Base-by-base conservation (phyloP, 148 eudicot species). In the Nepenthes gracilis region DNA sequence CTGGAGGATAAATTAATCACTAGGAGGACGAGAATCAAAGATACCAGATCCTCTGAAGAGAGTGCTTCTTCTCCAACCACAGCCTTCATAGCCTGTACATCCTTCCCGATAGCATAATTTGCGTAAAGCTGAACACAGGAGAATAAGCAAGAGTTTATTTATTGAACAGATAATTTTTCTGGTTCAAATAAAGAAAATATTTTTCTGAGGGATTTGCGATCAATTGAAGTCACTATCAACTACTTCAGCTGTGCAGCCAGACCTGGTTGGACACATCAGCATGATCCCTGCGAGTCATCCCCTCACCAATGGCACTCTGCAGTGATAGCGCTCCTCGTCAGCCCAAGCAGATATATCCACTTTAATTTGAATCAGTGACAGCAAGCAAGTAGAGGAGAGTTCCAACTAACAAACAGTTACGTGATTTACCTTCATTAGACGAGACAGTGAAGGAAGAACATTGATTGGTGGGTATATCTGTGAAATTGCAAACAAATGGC, bases 11-110 rank as follows among this genome's bases (percentile, higher is more conserved):
- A 55, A 33, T 2, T 8, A 10, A 55, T 13, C 9, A 55, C 7
- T 0, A 23, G 1, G n/a, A 2, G 43, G 10, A 33, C 12, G 47
- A 47, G 13, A 1, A 43, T 47, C 63, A 12, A 47, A 62, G 43
- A 51, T 57, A 86, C 95, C 95, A 87, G 71, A 70, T 87, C 95
- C 73, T 87, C 95, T n/a, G 95, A 87, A 73, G 95, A 87, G 60
- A 87, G 87, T 8, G 95, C 95, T 80, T 87, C 95, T 72, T 87
- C 95, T 72, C 95, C 95, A 37, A 87, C 95, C 83, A 87, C 95
- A 47, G 95, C 95, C 69, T 87, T 87, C 95, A 87, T 87, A 15
- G 95, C 95, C 69, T 87, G 95, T 52, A 87, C 95, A 70, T 87
- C 95, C 76, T 87, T 87, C 36, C 95, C 95, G 40, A 87, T 87